Evolutionary conservation across 805 yeast genomes (phyloP).

Genomic region (Wickerhamomyces chaumierensis): DNA sequence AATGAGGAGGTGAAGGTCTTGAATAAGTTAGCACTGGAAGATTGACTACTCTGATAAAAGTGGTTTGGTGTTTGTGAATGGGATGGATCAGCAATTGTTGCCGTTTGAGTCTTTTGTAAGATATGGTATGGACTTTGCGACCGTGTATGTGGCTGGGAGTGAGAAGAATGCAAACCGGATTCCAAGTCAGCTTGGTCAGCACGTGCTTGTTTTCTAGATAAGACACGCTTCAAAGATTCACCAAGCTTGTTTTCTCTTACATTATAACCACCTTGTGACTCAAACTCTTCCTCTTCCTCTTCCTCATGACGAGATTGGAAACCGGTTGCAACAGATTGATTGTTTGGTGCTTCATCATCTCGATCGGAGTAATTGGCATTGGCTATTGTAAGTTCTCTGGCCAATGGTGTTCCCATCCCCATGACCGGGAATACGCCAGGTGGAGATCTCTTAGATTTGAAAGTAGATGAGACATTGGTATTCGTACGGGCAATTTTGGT

Average conservation of each 20-base stretch:
- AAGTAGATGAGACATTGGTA: constrained; percentile 1
- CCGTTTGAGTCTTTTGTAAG: background rate
- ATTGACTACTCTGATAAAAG: background rate
- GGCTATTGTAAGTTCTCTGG: constrained; percentile 49
- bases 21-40: constrained; percentile 4
- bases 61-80: background rate
- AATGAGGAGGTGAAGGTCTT: constrained; percentile 13
- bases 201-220: constrained; percentile 11
- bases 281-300: constrained; percentile 19
- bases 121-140: background rate
- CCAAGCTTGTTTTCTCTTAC: constrained; percentile 25
- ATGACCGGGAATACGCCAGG: constrained; percentile 70
- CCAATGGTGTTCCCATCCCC: constrained; percentile 63
- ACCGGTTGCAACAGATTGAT: constrained; percentile 1
- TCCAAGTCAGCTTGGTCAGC: background rate
- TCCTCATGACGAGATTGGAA: constrained; percentile 4
- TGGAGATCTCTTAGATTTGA: constrained; percentile 37
- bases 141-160: background rate
- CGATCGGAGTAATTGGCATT: background rate
- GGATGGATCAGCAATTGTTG: background rate
- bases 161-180: background rate
- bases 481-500: constrained; percentile 6
- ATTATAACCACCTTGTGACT: constrained; percentile 18
- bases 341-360: constrained; percentile 1
- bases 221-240: constrained; percentile 21